Base-by-base conservation (phyloP, 2,329 filamentous ascomycete species). In the Didymella pomorum region DNA sequence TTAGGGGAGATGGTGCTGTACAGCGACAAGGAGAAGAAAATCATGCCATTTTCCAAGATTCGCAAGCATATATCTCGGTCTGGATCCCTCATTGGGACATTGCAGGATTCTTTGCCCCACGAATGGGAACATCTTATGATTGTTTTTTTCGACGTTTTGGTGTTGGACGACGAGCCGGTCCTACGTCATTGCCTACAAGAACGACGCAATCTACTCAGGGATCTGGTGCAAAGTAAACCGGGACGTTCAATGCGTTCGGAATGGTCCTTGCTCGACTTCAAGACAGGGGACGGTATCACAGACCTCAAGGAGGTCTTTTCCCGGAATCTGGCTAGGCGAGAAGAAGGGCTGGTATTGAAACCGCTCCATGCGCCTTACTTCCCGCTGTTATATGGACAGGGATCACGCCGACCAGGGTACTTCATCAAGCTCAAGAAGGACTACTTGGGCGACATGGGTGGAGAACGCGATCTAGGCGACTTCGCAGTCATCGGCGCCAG, bases 401-500 rank as follows among this genome's bases (percentile, higher is more conserved):
- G 66, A 45, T 56, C 71, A 67, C 64, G 44, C 66, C 67, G 41
- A 49, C 56, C 68, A 65, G 77, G 66, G 62, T 81, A 79, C 56
- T 89, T 87, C 72, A 91, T 97, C 69, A 97, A 97, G 76, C 76
- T 97, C 41, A 97, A 97, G 76, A 97, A 96, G 75, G 91, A 95
- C 69, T 96, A 96, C 68, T 85, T 96, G 35, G 82, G 84, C 25
- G 87, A 87, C 2, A 86, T 94, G 71, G 92, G 92, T 0, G 93
- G 96, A 60, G 86, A 92, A 28, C 67, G 74, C 21, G 76, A 79
- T 49, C 52, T 78, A 8, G 90, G 90, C 10, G 93, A 97, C 73
- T 91, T 97, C 71, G 88, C 90, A 2, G 83, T 94, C 1, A 80
- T 97, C 3, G 93, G 91, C 0, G 93, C 87, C 6, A 86, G 86